These are phyloP conservation scores for Apiotrichum siamense DNA, from an alignment of 1,284 basidiomycete genomes.

Conservation along the genomic window DNA sequence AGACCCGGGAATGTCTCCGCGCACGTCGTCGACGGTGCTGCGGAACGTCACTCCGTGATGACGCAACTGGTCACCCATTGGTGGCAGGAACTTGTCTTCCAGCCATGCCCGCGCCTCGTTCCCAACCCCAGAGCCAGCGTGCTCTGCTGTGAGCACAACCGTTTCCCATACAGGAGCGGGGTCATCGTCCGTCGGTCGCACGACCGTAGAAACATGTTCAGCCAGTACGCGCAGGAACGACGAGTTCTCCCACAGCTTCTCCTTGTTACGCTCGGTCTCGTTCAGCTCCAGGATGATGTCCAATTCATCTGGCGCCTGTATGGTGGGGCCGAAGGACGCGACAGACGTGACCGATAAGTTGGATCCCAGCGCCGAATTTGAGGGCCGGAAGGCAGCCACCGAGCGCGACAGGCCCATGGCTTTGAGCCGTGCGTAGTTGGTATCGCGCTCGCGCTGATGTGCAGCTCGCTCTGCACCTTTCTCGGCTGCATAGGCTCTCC, in stretches of 20 bases:
- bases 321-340: too few species aligned
- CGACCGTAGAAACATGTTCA: slow-evolving; percentile 23
- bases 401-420: slow-evolving; percentile 28
- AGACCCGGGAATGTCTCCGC: slow-evolving; percentile 10
- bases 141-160: slow-evolving; percentile 13
- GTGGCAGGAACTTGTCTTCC: slow-evolving; percentile 24
- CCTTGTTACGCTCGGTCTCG: slow-evolving; percentile 10
- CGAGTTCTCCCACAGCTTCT: slow-evolving; percentile 18
- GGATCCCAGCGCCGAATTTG: too few species aligned
- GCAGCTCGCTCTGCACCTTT: slow-evolving; percentile 10
- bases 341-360: too few species aligned
- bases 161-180: slow-evolving; percentile 8
- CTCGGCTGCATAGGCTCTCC: slow-evolving; percentile 20
- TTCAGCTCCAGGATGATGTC: slow-evolving; percentile 20
- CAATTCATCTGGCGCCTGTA: slow-evolving; percentile 9
- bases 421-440: slow-evolving; percentile 16
- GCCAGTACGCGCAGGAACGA: slow-evolving; percentile 33
- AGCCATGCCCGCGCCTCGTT: slow-evolving; percentile 30
- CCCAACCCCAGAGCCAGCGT: slow-evolving; percentile 20
- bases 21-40: slow-evolving; percentile 6
- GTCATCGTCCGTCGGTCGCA: slow-evolving; percentile 5
- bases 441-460: slow-evolving; percentile 17
- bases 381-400: neutral
- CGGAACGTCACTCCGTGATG: slow-evolving; percentile 21
- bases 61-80: slow-evolving; percentile 8